phyloP scores from a whole-genome alignment of 2,329 filamentous ascomycete species.

The Talaromyces funiculosus region DNA sequence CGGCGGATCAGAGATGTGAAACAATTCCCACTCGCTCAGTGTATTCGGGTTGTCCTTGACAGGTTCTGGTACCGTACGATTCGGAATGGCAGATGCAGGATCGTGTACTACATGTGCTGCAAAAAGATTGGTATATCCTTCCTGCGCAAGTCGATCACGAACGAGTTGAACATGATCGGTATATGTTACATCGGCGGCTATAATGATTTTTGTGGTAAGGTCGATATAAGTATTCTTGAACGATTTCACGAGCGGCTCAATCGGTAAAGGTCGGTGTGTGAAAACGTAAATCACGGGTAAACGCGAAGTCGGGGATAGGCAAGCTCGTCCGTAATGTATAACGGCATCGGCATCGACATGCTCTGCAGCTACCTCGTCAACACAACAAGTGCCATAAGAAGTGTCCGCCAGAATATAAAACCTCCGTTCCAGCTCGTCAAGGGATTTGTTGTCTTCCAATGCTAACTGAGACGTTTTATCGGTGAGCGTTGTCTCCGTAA shows the following conservation, averaged over 20 bases:
- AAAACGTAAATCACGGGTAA: conserved; percentile 89
- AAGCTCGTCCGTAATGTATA: conserved; percentile 89
- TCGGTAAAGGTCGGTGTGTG: conserved; percentile 65
- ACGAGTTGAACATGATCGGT: conserved; percentile 65
- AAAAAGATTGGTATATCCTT: conserved; percentile 66
- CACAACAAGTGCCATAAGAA: conserved; percentile 93
- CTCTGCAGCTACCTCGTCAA: conserved; percentile 93
- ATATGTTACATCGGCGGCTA: conserved; percentile 90
- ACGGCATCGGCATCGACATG: conserved; percentile 87
- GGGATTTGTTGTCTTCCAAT: not conserved
- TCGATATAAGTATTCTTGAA: conserved; percentile 67
- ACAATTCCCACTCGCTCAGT: conserved; percentile 66
- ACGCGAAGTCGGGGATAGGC: conserved; percentile 80
- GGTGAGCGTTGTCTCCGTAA: conserved; percentile 13
- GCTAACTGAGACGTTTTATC: conserved; percentile 25
- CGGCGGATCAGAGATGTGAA: conserved; percentile 78
- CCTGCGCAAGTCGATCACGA: conserved; percentile 47
- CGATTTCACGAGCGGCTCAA: conserved; percentile 51
- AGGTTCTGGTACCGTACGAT: conserved; percentile 61
- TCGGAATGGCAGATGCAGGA: conserved; percentile 75
- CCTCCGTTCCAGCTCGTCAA: conserved; percentile 27
- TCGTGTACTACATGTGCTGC: conserved; percentile 69
- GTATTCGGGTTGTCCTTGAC: conserved; percentile 41
- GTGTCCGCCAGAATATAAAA: conserved; percentile 91
- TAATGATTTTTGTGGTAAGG: conserved; percentile 58